Conservation (phyloP, 331 rosid genomes). For the Acacia concinna region DNA sequence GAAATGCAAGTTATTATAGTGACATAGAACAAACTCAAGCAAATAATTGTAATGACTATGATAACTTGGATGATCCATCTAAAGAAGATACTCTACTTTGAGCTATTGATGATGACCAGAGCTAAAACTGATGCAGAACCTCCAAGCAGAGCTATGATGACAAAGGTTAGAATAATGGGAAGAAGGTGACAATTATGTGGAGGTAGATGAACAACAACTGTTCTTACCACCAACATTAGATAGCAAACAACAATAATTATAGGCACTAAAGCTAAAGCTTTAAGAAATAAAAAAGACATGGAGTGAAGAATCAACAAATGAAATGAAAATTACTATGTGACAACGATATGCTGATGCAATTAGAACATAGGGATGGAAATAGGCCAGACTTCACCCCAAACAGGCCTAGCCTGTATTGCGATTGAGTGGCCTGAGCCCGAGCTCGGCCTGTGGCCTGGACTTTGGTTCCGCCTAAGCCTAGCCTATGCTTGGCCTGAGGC, state of each 20-base stretch:
- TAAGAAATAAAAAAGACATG: not conserved
- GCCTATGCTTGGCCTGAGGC: too few relatives aligned
- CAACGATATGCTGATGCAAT: not conserved
- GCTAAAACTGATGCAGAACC: not conserved
- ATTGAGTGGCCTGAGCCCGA: too few relatives aligned
- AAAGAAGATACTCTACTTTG: not conserved
- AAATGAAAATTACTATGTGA: not conserved
- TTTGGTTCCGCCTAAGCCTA: too few relatives aligned
- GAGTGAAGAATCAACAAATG: not conserved
- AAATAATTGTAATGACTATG: not conserved
- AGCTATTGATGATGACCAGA: not conserved
- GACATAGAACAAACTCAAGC: not conserved
- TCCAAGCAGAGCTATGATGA: conserved; percentile 3
- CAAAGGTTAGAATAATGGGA: not conserved
- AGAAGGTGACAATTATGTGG: not conserved
- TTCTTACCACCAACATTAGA: conserved; percentile 4
- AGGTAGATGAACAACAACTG: not conserved
- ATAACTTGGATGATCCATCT: not conserved
- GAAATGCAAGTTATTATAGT: not conserved
- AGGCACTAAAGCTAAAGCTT: not conserved
- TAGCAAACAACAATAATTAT: not conserved
- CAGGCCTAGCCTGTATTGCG: too few relatives aligned
- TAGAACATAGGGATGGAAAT: too few relatives aligned
- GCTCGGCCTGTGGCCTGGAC: too few relatives aligned
- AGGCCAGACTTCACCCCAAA: too few relatives aligned